Evolutionary conservation across 768 basidiomycete species (phyloP).

Genomic region (Boletellus ananiceps): DNA sequence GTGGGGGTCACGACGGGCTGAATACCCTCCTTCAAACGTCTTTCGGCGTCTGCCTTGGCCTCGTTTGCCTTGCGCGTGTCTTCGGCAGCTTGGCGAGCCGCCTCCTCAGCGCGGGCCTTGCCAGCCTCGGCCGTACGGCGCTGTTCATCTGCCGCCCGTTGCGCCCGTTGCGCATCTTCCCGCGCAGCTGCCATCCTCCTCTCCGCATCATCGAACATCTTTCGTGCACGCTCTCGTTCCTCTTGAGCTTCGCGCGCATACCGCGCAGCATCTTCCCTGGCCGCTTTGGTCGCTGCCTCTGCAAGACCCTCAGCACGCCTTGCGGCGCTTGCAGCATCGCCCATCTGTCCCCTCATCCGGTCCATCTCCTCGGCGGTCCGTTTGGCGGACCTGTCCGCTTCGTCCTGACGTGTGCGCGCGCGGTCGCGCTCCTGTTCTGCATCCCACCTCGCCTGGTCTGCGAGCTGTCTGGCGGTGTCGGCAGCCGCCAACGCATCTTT

Average conservation of each 20-base stretch:
- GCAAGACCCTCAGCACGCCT: constrained; percentile 1
- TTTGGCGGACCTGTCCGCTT: constrained; percentile 1
- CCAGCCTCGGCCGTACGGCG: constrained; percentile 5
- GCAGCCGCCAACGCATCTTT: not conserved
- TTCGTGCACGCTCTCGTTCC: constrained; percentile 4
- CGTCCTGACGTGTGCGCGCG: constrained; percentile 4
- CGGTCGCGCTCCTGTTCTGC: constrained; percentile 7
- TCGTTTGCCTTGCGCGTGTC: constrained; percentile 5
- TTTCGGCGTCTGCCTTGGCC: constrained; percentile 16
- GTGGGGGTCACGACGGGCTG: constrained; percentile 25
- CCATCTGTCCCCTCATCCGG: constrained; percentile 9
- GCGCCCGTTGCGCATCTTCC: constrained; percentile 8
- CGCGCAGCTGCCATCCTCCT: constrained; percentile 2
- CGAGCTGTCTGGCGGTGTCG: not conserved
- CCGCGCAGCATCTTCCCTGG: constrained; percentile 5
- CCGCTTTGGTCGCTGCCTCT: constrained; percentile 2
- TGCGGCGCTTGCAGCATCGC: not conserved
- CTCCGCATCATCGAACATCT: constrained; percentile 4
- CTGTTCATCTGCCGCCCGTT: constrained; percentile 10
- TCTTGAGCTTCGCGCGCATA: constrained; percentile 1
- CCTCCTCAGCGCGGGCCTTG: constrained; percentile 6
- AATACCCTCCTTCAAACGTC: constrained; percentile 20
- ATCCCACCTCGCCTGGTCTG: not conserved
- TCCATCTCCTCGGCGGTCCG: constrained; percentile 8
- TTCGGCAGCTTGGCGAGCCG: constrained; percentile 10